A percentile compares a stretch with the other conserved stretches of the same genome.
phyloP scores from a whole-genome alignment of 2,329 filamentous ascomycete genomes.

The Fusarium torulosum region DNA sequence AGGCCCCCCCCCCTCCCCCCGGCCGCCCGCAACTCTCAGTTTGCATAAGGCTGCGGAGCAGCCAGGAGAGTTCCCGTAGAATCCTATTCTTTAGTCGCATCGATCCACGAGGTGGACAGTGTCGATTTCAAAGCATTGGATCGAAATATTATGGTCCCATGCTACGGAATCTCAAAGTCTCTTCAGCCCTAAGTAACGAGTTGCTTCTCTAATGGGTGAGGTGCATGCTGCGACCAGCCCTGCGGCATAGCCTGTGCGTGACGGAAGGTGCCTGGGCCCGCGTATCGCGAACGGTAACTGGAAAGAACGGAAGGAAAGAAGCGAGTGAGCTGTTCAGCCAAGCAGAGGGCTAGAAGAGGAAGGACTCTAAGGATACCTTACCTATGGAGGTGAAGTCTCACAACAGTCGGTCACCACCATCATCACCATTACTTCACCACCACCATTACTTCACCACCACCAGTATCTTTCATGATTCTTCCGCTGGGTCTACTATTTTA shows the following conservation, averaged over 20 bases:
- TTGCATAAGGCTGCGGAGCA: slow-evolving; percentile 10
- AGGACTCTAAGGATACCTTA: slow-evolving; percentile 25
- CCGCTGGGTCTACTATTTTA: not conserved
- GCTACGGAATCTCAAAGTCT: slow-evolving; percentile 17
- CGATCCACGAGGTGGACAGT: slow-evolving; percentile 22
- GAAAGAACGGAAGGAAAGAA: slow-evolving; percentile 36
- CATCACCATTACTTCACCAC: not conserved
- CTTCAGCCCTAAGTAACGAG: slow-evolving; percentile 41
- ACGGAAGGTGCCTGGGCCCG: slow-evolving; percentile 36
- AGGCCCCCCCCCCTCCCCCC: not conserved
- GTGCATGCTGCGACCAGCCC: slow-evolving; percentile 43
- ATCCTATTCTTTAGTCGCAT: not conserved
- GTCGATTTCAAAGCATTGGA: slow-evolving; percentile 5
- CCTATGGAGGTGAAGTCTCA: slow-evolving; percentile 16
- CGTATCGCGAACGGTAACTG: slow-evolving; percentile 40
- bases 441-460: slow-evolving; percentile 1
- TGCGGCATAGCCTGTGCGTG: slow-evolving; percentile 36
- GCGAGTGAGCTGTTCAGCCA: slow-evolving; percentile 20
- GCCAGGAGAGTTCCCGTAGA: slow-evolving; percentile 8
- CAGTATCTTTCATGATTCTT: slow-evolving; percentile 1
- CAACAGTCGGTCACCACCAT: slow-evolving; percentile 26
- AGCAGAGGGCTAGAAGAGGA: slow-evolving; percentile 34
- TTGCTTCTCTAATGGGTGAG: slow-evolving; percentile 40
- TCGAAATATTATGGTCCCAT: not conserved
- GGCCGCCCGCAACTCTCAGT: slow-evolving; percentile 22